Evolutionary conservation across 768 basidiomycete species (phyloP).

Genomic region (Leucocoprinus sp.): DNA sequence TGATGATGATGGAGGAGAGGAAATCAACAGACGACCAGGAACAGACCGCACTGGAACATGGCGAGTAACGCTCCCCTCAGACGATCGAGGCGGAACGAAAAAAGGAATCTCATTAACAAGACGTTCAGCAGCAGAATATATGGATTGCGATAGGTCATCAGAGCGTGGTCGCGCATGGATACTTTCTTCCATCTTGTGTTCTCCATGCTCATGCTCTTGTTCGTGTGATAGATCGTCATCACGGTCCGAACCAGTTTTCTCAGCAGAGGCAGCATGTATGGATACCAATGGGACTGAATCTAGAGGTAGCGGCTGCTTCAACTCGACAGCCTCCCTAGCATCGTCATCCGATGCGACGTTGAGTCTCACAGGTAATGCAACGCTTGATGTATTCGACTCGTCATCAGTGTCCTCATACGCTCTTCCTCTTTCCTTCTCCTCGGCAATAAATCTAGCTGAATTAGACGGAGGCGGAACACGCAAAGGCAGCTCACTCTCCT

Average conservation of each 20-base stretch:
- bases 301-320: constrained; percentile 3
- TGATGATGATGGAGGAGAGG: constrained; percentile 13
- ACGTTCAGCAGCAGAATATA: no score
- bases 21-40: no score
- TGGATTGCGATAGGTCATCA: no score
- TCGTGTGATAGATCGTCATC: constrained; percentile 17
- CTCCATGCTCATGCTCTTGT: constrained; percentile 17
- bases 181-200: not conserved
- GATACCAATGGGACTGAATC: constrained; percentile 12
- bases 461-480: constrained; percentile 15
- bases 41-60: constrained; percentile 1
- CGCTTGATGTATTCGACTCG: constrained; percentile 2
- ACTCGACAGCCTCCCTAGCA: constrained; percentile 16
- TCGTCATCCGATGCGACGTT: not conserved
- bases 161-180: not conserved
- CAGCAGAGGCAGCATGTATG: constrained; percentile 5
- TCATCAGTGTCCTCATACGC: not conserved
- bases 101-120: not conserved
- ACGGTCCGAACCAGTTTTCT: constrained; percentile 20
- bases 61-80: not conserved
- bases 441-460: not conserved
- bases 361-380: constrained; percentile 11
- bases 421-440: not conserved
- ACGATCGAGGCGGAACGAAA: not conserved
- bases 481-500: constrained; percentile 20